Evolutionary conservation across 2,329 filamentous ascomycete genomes (phyloP), one percentile per base, ranked within the genome.

Genomic region (Diplodia seriata): DNA sequence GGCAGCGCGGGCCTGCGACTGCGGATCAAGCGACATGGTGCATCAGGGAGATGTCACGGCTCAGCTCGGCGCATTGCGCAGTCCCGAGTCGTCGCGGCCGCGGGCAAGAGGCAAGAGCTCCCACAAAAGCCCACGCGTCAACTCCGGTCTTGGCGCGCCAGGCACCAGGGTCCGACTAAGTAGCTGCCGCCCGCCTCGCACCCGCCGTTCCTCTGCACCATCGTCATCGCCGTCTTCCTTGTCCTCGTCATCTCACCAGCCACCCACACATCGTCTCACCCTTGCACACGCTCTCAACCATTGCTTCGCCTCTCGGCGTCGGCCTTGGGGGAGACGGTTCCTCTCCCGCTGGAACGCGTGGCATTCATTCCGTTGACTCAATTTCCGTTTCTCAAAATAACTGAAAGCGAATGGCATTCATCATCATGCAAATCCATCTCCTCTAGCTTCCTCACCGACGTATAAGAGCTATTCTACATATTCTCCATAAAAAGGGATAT

Each of bases 11-110:
- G 47, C 50, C 33, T 50, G 51, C 29, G 74, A 67, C 43, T 50
- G 51, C 31, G 74, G 69, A 74, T 80, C 78, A 77, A 74, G 76
- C 69, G 77, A 76, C 78, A 80, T 80, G 72, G 61, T 53, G 40
- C 57, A 62, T 63, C 59, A 63, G 50, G 59, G 59, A 63, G 47
- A 33, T 51, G 29, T 51, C 59, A 63, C 50, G 26, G 43, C 29
- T 26, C 23, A 26, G 29, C 12, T 51, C 29, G 59, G 59, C 59
- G 59, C 59, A 63, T 53, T 51, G 59, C 31, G 59, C 59, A 33
- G 59, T 23, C 23, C 23, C 23, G 23, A 23, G 23, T 50, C n/a
- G 43, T 51, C 31, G 59, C 59, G 40, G 59, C 59, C 29, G 59
- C 59, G 59, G 59, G 47, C 59, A 36, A 15, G 18, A 4, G 33